Conservation (phyloP, 169 alveolate genomes). For the Plasmodium gallinaceum region DNA sequence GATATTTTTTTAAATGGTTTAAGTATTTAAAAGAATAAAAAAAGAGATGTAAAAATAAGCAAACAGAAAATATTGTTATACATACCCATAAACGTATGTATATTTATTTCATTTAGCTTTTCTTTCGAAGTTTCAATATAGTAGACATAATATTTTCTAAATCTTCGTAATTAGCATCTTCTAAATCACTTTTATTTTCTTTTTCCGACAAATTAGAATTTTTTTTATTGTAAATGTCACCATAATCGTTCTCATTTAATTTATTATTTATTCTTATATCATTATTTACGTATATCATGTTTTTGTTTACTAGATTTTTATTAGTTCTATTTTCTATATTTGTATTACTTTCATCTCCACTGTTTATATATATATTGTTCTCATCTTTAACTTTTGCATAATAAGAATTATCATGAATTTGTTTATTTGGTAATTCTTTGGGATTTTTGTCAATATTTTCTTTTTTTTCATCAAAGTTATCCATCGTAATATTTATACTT, state of each 20-base stretch:
- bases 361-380: not conserved
- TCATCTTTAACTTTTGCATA: not conserved
- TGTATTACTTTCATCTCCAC: not conserved
- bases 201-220: slow-evolving; percentile 18
- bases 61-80: not conserved
- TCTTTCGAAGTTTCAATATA: slow-evolving; percentile 39
- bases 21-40: not conserved
- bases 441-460: not conserved
- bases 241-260: not conserved
- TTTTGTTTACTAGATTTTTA: not conserved
- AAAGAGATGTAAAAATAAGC: not conserved
- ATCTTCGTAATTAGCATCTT: slow-evolving; percentile 63
- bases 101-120: slow-evolving; percentile 14
- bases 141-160: slow-evolving; percentile 75
- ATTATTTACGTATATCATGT: not conserved
- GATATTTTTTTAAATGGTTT: too few relatives aligned
- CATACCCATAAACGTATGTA: not conserved
- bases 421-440: too few relatives aligned
- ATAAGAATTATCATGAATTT: too few relatives aligned
- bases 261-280: not conserved
- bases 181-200: slow-evolving; percentile 26
- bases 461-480: slow-evolving; percentile 2
- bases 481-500: not conserved
- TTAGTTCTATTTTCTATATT: not conserved
- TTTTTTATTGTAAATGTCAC: not conserved